Base-by-base conservation (phyloP, 192 early-diverging fungal genomes). In the Coemansia sp. region DNA sequence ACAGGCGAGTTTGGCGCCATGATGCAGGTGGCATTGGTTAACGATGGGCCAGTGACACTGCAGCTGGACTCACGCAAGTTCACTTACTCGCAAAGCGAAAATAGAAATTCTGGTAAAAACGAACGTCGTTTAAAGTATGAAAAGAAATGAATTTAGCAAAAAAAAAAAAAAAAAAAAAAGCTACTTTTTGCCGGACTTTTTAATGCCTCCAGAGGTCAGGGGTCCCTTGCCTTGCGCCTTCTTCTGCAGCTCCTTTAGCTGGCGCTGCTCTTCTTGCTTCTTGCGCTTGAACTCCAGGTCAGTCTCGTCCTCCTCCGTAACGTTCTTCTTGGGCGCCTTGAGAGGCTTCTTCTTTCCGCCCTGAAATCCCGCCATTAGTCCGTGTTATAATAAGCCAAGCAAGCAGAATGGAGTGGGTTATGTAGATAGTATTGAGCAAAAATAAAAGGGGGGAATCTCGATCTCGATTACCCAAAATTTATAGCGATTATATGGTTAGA, bases 1-100 rank as follows among this genome's bases (percentile, higher is more conserved):
- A 74, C 64, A 0, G 96, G 94, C 5, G 81, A 83, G 53, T 98
- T 98, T 78, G 94, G 94, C 3, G 96, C 91, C 5, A 98, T 96
- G 96, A 98, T 98, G 96, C 59, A 84, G 41, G 96, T 98, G 16
- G 80, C 79, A 11, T 80, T 94, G 68, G 80, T 85, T 9, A 98
- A 98, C 68, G 93, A 98, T 30, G 89, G 87, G 1, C 85, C 85
- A 1, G 81, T 86, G 30, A 86, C 85, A 6, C 38, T 86, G 35
- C 41, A 77, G 33, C 46, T 86, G 20, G 85, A 86, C 55, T 84
- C 83, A 28, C 59, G 81, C 26, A 64, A 67, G 38, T 72, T 78
- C 23, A 13, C 50, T 10, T 78, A 72, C 31, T 31, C 55, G 14
- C 45, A 49, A 5, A 21, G 12, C 7, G 51, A 59, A 5, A 21